Base-by-base conservation (phyloP, 176 grass and related monocot genomes). In the Avena insularis region DNA sequence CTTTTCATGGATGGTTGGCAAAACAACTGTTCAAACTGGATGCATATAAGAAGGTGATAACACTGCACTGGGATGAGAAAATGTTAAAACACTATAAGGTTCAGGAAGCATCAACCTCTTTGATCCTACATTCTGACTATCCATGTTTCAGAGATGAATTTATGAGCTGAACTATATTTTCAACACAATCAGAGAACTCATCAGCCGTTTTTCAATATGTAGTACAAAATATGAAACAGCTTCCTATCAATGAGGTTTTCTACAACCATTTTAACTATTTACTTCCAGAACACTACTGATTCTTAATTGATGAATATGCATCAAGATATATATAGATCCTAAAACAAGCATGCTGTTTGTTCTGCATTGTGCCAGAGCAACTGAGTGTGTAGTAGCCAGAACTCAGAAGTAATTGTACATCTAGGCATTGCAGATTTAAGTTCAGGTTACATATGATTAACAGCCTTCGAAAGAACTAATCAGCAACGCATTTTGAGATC, bases 331-430 rank as follows among this genome's bases (percentile, higher is more conserved):
- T 16, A 2, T 48, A 11, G 6, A 16, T 21, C 20, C 47, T 71
- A 62, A 86, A 8, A 43, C 17, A 85, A 53, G 55, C 23, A 78
- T 68, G 50, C 1, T 29, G 4, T 23, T 79, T 59, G 21, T 20
- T 84, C 40, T 75, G 40, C 67, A 76, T 47, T 60, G 84, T 3
- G 75, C 3, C 55, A 71, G 67, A 84, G 25, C 48, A 85, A 62
- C 19, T 20, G 61, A 87, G 10, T 16, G 2, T n/a, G 16, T 79
- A 88, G 20, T 46, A 43, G 71, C 9, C 48, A 82, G 13, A 56
- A 67, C 7, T 47, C 11, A 85, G 1, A 50, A 82, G 60, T 38
- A 59, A 77, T 17, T 71, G 82, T 6, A 65, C 47, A 40, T 55
- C 23, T 71, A 79, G 59, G 49, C 11, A 58, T 76, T 59, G 35